These are phyloP conservation scores for Phylloporus sp. DNA, from an alignment of 768 basidiomycete genomes.

Conservation along the genomic window DNA sequence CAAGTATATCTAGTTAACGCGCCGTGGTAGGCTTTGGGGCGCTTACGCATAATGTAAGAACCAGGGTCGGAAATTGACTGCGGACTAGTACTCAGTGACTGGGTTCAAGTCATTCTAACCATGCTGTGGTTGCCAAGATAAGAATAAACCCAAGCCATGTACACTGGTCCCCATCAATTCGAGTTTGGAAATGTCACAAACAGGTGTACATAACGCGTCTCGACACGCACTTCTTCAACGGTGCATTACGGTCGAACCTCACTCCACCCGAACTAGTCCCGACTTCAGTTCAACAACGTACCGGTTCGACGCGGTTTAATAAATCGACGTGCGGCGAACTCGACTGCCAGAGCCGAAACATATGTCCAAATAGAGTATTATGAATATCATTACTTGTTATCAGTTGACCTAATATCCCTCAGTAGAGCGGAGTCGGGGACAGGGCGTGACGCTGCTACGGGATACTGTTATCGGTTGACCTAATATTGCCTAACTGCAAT, in stretches of 20 bases:
- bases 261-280: not conserved
- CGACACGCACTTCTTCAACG: not conserved
- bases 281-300: not conserved
- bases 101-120: not conserved
- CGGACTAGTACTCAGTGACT: not conserved
- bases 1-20: no score
- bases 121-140: not conserved
- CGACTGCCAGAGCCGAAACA: not conserved
- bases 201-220: not conserved
- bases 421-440: no score
- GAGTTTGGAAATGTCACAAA: not conserved
- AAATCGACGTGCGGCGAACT: not conserved
- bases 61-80: not conserved
- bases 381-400: not conserved
- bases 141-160: not conserved
- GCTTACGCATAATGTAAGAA: not conserved
- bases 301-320: not conserved
- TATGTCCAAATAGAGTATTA: not conserved
- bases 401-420: not conserved
- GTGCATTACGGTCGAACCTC: not conserved
- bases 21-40: no score
- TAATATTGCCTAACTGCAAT: not conserved
- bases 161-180: no score
- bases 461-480: no score
- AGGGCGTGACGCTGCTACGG: no score